Base-by-base conservation (phyloP, 495 filamentous ascomycete genomes). In the Daldinia childiae region DNA sequence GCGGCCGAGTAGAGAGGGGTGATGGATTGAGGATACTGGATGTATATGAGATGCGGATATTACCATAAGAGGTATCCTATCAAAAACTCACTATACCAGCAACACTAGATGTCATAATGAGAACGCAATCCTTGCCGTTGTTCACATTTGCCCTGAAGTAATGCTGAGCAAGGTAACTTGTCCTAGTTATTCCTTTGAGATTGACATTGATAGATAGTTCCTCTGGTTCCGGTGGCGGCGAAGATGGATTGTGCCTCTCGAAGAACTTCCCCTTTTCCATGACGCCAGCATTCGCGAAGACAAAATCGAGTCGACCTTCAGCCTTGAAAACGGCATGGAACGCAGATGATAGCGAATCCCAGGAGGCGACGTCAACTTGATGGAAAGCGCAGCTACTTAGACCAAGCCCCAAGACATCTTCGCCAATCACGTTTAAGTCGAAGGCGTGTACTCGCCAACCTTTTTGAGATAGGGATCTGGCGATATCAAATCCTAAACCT, bases 251-350 rank as follows among this genome's bases (percentile, higher is more conserved):
- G 26, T 81, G 71, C 36, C 27, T 66, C 17, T 66, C 62, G 66
- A 68, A 69, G 36, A 82, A 63, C 21, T 52, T 74, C 4, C 79
- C 79, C 50, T 70, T 78, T 61, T 82, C 81, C 15, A 78, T 78
- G 26, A 82, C 76, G 6, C 81, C 82, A 0, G 82, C 82, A 68
- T 83, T 83, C 14, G 81, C 80, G 56, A 83, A 82, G 1, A 82
- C 81, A 11, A 82, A 74, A 51, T 84, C 81, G 6, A 84, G 72
- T 4, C 74, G 67, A 6, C 80, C 76, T 51, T 77, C 76, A 11
- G 73, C 21, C 9, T 64, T 64, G 52, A 76, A 75, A 11, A 79
- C 73, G 17, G 76, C 77, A 50, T 78, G 71, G 59, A 84, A 84
- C 0, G 72, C 76, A 0, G 71, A 73, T 0, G 79, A 74, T 11